Percentiles rank a stretch among this genome's conserved stretches.
Conservation (phyloP, 2,329 filamentous ascomycete genomes). For the Beauveria caledonica region DNA sequence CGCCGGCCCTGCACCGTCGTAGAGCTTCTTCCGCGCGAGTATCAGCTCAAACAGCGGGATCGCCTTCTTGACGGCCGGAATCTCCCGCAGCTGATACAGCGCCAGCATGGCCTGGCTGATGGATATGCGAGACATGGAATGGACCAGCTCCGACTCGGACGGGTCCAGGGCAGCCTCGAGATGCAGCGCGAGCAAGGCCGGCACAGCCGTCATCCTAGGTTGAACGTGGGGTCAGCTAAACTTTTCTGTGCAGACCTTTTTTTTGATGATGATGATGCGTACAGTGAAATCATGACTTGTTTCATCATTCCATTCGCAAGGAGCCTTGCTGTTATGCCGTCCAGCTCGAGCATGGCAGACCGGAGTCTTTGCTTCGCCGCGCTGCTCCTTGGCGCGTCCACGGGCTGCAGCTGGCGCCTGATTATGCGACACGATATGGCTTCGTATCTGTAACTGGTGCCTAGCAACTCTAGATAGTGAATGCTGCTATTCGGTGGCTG, state of each 20-base stretch:
- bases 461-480: background rate
- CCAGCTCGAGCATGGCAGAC: slow-evolving; percentile 4
- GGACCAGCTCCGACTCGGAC: background rate
- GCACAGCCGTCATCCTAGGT: background rate
- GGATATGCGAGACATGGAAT: slow-evolving; percentile 7
- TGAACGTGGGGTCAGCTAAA: background rate
- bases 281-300: background rate
- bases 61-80: slow-evolving; percentile 5
- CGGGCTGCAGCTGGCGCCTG: background rate
- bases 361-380: background rate
- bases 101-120: slow-evolving; percentile 9
- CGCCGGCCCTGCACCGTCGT: background rate
- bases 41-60: slow-evolving; percentile 1
- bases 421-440: background rate
- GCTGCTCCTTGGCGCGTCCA: background rate
- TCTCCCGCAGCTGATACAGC: background rate
- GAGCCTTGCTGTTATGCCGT: background rate
- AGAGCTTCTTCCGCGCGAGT: background rate
- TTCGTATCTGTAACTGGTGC: slow-evolving; percentile 6
- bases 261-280: no score
- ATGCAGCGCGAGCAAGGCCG: slow-evolving; percentile 2
- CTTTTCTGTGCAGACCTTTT: background rate
- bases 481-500: background rate
- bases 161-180: slow-evolving; percentile 1
- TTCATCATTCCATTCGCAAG: background rate